Percentiles rank a stretch among this genome's conserved stretches.
phyloP scores from a whole-genome alignment of 106 monocot species.

The Amphibolis antarctica region DNA sequence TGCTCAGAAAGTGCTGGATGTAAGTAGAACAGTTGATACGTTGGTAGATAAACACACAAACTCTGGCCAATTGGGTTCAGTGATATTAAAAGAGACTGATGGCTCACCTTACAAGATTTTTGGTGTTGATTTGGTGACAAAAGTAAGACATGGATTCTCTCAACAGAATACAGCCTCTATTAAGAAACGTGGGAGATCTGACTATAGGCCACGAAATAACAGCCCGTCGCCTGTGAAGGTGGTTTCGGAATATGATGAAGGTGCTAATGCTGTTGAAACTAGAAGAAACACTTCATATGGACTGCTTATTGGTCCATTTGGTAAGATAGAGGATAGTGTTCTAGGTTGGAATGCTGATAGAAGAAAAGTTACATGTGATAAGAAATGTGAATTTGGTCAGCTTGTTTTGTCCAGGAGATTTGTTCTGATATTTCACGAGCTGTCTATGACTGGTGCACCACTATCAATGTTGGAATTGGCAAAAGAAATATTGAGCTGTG shows the following conservation, averaged over 20 bases:
- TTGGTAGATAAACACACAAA: slow-evolving; percentile 6
- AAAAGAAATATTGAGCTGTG: slow-evolving; percentile 75
- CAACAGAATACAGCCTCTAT: slow-evolving; percentile 4
- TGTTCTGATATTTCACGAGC: slow-evolving; percentile 83
- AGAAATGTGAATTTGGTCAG: slow-evolving; percentile 48
- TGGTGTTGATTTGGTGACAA: slow-evolving; percentile 19
- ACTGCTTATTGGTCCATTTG: slow-evolving; percentile 72
- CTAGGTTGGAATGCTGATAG: slow-evolving; percentile 58
- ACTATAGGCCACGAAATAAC: slow-evolving; percentile 6
- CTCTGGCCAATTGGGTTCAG: slow-evolving; percentile 6
- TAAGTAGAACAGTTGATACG: slow-evolving; percentile 1
- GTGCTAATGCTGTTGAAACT: slow-evolving; percentile 30
- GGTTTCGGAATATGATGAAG: slow-evolving; percentile 12
- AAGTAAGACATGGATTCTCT: slow-evolving; percentile 13
- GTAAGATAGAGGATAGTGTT: slow-evolving; percentile 52
- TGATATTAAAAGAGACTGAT: slow-evolving; percentile 13
- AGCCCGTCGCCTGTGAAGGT: slow-evolving; percentile 3
- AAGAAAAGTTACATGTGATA: slow-evolving; percentile 51
- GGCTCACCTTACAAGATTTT: slow-evolving; percentile 3
- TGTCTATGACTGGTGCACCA: slow-evolving; percentile 94
- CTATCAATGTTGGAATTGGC: slow-evolving; percentile 95
- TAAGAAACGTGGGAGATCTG: slow-evolving; percentile 20
- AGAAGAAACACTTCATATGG: slow-evolving; percentile 69
- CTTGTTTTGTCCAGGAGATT: slow-evolving; percentile 58
- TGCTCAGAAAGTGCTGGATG: slow-evolving; percentile 9